A percentile compares a stretch with the other conserved stretches of the same genome.
phyloP scores from a whole-genome alignment of 2,329 filamentous ascomycete genomes.

The Aspergillus niger region DNA sequence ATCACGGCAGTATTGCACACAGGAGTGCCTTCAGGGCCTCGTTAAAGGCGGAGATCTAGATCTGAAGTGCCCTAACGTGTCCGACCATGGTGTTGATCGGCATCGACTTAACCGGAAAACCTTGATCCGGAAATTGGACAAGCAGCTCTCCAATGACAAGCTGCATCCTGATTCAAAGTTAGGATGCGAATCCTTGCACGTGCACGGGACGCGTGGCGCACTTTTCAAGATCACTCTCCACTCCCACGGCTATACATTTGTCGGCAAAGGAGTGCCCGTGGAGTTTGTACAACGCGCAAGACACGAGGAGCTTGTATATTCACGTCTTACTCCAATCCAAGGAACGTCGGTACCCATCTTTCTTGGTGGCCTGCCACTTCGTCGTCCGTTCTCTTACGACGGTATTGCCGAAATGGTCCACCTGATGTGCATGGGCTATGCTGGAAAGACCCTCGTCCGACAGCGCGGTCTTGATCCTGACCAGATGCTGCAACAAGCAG shows the following conservation, averaged over 20 bases:
- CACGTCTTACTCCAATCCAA: conserved; percentile 23
- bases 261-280: conserved; percentile 26
- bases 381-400: conserved; percentile 22
- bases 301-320: conserved; percentile 27
- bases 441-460: conserved; percentile 19
- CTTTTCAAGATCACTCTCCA: conserved; percentile 32
- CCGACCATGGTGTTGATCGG: conserved; percentile 33
- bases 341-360: conserved; percentile 25
- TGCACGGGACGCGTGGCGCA: conserved; percentile 28
- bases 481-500: conserved; percentile 17
- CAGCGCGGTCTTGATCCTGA: conserved; percentile 9
- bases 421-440: conserved; percentile 25
- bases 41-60: conserved; percentile 34
- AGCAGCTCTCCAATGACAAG: conserved; percentile 8
- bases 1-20: too few relatives aligned
- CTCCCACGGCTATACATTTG: conserved; percentile 31
- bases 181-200: conserved; percentile 24
- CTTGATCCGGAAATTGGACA: conserved; percentile 8
- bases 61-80: conserved; percentile 42
- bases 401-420: conserved; percentile 24
- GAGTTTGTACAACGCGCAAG: conserved; percentile 21
- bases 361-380: conserved; percentile 28
- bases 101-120: conserved; percentile 20
- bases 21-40: conserved; percentile 38
- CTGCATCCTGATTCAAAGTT: conserved; percentile 4